Conservation (phyloP, 2,329 filamentous ascomycete genomes). For the Microascus cirrosus region DNA sequence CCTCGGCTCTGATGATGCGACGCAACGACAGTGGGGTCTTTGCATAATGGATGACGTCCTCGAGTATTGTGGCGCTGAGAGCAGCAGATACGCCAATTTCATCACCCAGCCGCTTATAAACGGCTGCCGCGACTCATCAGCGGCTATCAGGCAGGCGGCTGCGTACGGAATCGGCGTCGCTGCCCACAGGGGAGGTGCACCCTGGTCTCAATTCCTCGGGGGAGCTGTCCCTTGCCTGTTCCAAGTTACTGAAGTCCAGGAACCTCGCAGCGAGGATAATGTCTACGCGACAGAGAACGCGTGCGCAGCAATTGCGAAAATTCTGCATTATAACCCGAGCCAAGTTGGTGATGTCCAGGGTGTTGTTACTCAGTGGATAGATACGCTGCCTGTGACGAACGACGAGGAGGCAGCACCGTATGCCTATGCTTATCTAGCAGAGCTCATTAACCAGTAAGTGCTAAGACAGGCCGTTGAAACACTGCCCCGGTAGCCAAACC, state of each 20-base stretch:
- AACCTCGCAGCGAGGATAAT: constrained; percentile 82
- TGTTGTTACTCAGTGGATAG: constrained; percentile 75
- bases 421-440: constrained; percentile 82
- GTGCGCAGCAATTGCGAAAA: constrained; percentile 92
- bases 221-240: constrained; percentile 74
- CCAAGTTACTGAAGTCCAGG: constrained; percentile 67
- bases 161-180: constrained; percentile 94
- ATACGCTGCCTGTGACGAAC: constrained; percentile 82
- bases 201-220: constrained; percentile 81
- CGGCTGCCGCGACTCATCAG: constrained; percentile 74
- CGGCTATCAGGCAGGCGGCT: constrained; percentile 89
- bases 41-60: constrained; percentile 98
- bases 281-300: constrained; percentile 97
- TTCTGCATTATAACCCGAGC: constrained; percentile 76
- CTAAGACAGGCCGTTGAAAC: background rate
- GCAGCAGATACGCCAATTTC: constrained; percentile 73
- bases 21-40: constrained; percentile 95
- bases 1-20: constrained; percentile 69
- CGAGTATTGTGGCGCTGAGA: constrained; percentile 87
- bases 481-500: background rate
- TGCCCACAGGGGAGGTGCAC: constrained; percentile 77
- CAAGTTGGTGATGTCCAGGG: constrained; percentile 68
- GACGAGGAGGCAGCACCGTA: constrained; percentile 97
- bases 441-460: constrained; percentile 89
- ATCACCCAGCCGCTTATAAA: constrained; percentile 80